A percentile compares a stretch with the other conserved stretches of the same genome.
Evolutionary conservation across 495 filamentous ascomycete genomes (phyloP).

Genomic region (Neurospora hispaniola): DNA sequence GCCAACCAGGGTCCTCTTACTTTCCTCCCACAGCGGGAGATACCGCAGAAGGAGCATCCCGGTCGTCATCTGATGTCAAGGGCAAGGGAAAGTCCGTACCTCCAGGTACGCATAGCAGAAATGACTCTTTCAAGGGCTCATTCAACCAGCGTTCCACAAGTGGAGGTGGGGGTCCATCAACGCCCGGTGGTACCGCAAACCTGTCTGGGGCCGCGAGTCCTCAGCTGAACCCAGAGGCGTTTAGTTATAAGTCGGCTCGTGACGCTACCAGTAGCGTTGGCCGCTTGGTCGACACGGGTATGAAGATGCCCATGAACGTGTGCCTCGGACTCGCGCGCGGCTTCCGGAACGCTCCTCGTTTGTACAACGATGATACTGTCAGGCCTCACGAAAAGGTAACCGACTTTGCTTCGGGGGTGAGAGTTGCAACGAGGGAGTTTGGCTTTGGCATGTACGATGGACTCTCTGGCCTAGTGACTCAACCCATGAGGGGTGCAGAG

Average conservation of each 20-base stretch:
- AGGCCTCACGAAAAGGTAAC: conserved; percentile 59
- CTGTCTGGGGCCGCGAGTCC: not conserved
- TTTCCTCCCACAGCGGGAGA: not conserved
- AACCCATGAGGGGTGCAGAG: conserved; percentile 54
- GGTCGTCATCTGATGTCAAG: not conserved
- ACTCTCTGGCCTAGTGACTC: conserved; percentile 60
- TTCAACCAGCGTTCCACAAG: not conserved
- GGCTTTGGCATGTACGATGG: conserved; percentile 59
- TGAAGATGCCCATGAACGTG: conserved; percentile 72
- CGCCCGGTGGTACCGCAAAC: not conserved
- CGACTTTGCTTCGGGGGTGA: conserved; percentile 54
- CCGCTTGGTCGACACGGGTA: conserved; percentile 57
- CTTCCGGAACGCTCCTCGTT: conserved; percentile 72
- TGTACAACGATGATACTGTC: conserved; percentile 71
- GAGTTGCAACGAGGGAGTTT: conserved; percentile 56
- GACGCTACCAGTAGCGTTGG: conserved; percentile 51
- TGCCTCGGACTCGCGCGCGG: conserved; percentile 68
- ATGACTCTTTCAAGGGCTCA: not conserved
- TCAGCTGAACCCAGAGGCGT: not conserved
- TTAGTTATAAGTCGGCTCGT: conserved; percentile 45
- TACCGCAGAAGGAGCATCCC: not conserved
- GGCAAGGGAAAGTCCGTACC: not conserved
- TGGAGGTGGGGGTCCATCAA: not conserved
- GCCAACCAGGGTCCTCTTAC: not conserved
- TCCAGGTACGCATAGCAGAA: not conserved